Evolutionary conservation across 345 rosid species (phyloP).

Genomic region (Syzygium aromaticum): DNA sequence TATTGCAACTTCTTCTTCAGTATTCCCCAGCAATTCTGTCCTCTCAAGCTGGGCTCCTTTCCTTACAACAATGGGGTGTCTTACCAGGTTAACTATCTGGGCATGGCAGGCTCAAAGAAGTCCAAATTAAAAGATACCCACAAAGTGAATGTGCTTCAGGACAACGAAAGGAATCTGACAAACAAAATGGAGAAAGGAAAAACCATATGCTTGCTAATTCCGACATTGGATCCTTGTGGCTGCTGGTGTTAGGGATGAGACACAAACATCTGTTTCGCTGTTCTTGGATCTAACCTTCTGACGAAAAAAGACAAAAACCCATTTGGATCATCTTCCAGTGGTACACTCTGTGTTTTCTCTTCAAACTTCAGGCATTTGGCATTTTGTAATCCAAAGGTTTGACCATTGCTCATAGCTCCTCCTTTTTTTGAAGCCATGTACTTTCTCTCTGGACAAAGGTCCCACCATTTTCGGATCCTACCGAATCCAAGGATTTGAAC

Average conservation of each 20-base stretch:
- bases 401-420: background rate
- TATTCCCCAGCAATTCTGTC: background rate
- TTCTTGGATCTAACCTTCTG: background rate
- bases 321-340: background rate
- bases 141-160: background rate
- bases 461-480: background rate
- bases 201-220: background rate
- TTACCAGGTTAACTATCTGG: background rate
- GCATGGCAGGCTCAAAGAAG: background rate
- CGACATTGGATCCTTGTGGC: background rate
- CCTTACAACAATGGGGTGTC: background rate
- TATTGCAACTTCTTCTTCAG: background rate
- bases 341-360: background rate
- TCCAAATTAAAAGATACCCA: background rate
- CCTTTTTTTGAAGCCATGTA: background rate
- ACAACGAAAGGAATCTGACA: background rate
- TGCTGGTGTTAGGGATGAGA: background rate
- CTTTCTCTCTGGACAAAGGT: background rate
- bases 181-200: background rate
- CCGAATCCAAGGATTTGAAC: background rate
- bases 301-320: background rate
- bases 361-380: background rate
- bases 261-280: background rate
- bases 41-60: background rate
- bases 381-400: background rate